A percentile compares a stretch with the other conserved stretches of the same genome.
These are phyloP conservation scores for Larix kaempferi DNA, from an alignment of 75 land plant species.

Conservation along the genomic window DNA sequence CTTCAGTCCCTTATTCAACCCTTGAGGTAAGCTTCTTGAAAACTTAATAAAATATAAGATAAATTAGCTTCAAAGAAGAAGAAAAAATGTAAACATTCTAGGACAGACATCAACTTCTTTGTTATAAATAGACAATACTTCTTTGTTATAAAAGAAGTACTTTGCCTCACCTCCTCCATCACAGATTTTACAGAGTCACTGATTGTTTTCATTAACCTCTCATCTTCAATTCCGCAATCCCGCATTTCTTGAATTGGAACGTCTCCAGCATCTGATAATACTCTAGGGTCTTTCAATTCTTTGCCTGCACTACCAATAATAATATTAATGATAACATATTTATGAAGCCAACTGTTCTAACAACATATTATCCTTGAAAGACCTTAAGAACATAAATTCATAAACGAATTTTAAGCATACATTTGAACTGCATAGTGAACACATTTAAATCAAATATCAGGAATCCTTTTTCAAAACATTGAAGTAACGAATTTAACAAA, in stretches of 20 bases:
- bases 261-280: constrained; percentile 97
- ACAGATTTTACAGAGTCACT: constrained; percentile 89
- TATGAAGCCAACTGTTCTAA: background rate
- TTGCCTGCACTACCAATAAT: constrained; percentile 57
- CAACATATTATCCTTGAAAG: background rate
- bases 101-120: background rate
- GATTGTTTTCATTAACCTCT: constrained; percentile 78
- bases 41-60: too few species aligned
- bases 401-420: background rate
- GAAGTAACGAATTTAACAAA: too few species aligned
- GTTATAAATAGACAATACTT: background rate
- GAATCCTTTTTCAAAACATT: background rate
- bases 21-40: too few species aligned
- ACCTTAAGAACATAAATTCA: background rate
- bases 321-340: background rate
- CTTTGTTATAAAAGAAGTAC: background rate
- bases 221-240: constrained; percentile 92
- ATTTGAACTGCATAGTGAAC: background rate
- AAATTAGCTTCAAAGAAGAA: too few species aligned
- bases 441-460: background rate
- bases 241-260: constrained; percentile 97
- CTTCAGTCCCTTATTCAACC: too few species aligned
- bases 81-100: background rate
- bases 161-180: constrained; percentile 78
- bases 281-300: constrained; percentile 73